phyloP scores from a whole-genome alignment of 495 filamentous ascomycete species.

The Xylaria grammica region DNA sequence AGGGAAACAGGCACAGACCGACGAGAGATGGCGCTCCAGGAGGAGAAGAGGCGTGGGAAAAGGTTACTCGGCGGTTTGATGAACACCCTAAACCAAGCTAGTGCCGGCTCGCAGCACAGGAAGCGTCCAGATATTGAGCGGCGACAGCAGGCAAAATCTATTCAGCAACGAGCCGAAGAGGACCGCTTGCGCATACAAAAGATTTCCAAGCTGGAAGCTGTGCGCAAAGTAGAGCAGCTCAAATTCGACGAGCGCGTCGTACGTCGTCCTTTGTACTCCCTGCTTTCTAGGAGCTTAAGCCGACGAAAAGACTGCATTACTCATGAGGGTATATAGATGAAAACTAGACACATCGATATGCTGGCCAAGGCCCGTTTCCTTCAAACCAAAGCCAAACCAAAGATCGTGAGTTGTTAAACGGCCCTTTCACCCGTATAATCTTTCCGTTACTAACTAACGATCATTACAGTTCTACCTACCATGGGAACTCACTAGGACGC shows the following conservation, averaged over 20 bases:
- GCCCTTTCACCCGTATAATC: slow-evolving; percentile 13
- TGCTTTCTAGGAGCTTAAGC: not conserved
- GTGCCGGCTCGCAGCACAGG: slow-evolving; percentile 68
- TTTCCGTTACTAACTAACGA: slow-evolving; percentile 28
- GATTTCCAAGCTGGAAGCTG: slow-evolving; percentile 62
- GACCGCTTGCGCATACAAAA: slow-evolving; percentile 69
- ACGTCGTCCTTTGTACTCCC: slow-evolving; percentile 38
- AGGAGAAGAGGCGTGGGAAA: slow-evolving; percentile 87
- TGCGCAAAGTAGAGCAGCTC: slow-evolving; percentile 71
- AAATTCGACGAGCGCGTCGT: slow-evolving; percentile 82
- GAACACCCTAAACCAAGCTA: slow-evolving; percentile 83
- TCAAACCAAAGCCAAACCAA: slow-evolving; percentile 73
- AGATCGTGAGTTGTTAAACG: slow-evolving; percentile 64
- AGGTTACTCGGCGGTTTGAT: slow-evolving; percentile 88
- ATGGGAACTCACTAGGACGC: slow-evolving; percentile 69
- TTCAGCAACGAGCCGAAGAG: slow-evolving; percentile 68
- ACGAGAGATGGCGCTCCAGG: slow-evolving; percentile 59
- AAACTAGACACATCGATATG: slow-evolving; percentile 73
- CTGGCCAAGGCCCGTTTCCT: slow-evolving; percentile 76
- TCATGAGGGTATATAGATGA: slow-evolving; percentile 67
- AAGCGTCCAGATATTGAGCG: slow-evolving; percentile 88
- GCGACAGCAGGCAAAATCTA: slow-evolving; percentile 82
- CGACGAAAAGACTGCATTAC: slow-evolving; percentile 13
- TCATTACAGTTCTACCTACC: slow-evolving; percentile 80
- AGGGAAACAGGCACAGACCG: slow-evolving; percentile 39